Evolutionary conservation across 2,329 filamentous ascomycete genomes (phyloP).

Genomic region (Hansfordia pulvinata): DNA sequence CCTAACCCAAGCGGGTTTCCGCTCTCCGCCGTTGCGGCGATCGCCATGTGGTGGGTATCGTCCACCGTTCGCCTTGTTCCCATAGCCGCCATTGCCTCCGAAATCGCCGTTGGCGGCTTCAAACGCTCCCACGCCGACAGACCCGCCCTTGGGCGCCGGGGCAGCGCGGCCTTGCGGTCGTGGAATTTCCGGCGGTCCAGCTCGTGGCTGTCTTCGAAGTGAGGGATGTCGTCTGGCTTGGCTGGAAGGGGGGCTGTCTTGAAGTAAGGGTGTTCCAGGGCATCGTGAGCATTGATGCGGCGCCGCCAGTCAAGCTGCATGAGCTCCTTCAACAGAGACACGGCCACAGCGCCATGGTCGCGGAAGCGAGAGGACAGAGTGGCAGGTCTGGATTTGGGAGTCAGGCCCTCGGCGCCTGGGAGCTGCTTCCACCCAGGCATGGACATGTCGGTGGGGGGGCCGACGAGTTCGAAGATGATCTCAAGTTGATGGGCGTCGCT

Average conservation of each 20-base stretch:
- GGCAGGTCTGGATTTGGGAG: constrained; percentile 44
- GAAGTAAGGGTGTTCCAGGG: constrained; percentile 87
- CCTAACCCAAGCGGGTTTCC: constrained; percentile 40
- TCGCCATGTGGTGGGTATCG: constrained; percentile 25
- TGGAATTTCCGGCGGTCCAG: constrained; percentile 87
- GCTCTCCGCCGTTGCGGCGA: constrained; percentile 20
- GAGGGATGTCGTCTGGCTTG: constrained; percentile 73
- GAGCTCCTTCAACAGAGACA: constrained; percentile 70
- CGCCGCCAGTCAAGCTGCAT: constrained; percentile 80
- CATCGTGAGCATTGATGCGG: constrained; percentile 87
- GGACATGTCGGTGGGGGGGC: constrained; percentile 73
- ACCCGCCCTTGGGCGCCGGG: constrained; percentile 87
- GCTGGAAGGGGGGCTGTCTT: constrained; percentile 65
- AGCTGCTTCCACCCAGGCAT: constrained; percentile 87
- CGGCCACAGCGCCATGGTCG: constrained; percentile 56
- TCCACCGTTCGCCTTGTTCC: constrained; percentile 32
- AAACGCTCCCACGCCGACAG: constrained; percentile 60
- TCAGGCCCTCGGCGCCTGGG: constrained; percentile 67
- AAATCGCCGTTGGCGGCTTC: constrained; percentile 36
- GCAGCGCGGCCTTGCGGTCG: constrained; percentile 69
- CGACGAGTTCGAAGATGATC: constrained; percentile 86
- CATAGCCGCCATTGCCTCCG: constrained; percentile 35
- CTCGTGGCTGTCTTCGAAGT: constrained; percentile 90
- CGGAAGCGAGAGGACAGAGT: constrained; percentile 64
- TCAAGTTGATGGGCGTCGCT: constrained; percentile 84